Evolutionary conservation across 805 yeast species (phyloP).

Genomic region (baker's yeast (Saccharomyces cerevisiae)): DNA sequence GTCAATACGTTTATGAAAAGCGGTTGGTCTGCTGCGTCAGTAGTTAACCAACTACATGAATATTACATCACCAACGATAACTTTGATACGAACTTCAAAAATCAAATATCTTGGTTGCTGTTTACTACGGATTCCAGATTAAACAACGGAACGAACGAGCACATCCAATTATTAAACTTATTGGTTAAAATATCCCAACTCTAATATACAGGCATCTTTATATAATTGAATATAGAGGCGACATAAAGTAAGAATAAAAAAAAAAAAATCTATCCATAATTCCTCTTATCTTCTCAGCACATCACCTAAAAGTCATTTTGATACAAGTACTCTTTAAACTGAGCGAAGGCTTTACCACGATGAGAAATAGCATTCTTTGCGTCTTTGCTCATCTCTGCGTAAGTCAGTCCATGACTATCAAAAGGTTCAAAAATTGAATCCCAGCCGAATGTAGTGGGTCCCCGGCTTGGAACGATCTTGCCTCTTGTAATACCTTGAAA

Average conservation of each 20-base stretch:
- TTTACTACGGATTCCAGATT: conserved; percentile 70
- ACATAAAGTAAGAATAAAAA: not conserved
- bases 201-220: not conserved
- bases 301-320: not conserved
- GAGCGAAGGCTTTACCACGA: conserved; percentile 72
- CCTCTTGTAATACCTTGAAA: conserved; percentile 87
- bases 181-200: conserved; percentile 41
- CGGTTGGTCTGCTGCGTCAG: conserved; percentile 76
- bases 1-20: conserved; percentile 45
- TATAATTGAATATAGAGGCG: not conserved
- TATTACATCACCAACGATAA: conserved; percentile 48
- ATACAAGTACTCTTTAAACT: conserved; percentile 51
- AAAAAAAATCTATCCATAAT: not conserved
- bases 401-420: conserved; percentile 49
- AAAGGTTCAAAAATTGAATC: conserved; percentile 80
- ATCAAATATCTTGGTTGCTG: conserved; percentile 50
- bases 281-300: not conserved
- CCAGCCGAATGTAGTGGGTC: conserved; percentile 87
- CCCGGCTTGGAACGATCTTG: conserved; percentile 64
- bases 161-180: conserved; percentile 67
- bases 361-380: conserved; percentile 81
- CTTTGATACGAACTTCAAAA: conserved; percentile 48
- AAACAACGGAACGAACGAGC: conserved; percentile 84
- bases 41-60: conserved; percentile 66
- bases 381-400: conserved; percentile 79